Evolutionary conservation across 228 moss, liverwort and hornwort genomes (phyloP).

Genomic region (Sphagnum magellanicum): DNA sequence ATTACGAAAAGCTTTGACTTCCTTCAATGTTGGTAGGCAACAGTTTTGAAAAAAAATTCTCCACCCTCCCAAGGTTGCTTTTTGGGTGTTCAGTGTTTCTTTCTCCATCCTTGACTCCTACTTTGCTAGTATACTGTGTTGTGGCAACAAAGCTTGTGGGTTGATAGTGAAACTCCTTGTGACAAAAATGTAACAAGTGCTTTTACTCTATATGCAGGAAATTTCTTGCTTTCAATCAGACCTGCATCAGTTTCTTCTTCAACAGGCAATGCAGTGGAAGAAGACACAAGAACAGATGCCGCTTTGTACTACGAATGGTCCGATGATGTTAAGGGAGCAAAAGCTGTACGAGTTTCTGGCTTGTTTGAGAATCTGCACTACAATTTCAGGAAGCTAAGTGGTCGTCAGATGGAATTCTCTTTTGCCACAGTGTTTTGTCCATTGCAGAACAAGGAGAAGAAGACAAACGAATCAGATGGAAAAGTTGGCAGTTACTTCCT

Average conservation of each 20-base stretch:
- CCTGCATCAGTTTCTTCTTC: constrained; percentile 33
- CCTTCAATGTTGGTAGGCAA: constrained; percentile 84
- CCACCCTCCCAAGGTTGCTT: background rate
- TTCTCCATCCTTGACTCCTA: too few relatives aligned
- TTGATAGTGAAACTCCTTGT: too few relatives aligned
- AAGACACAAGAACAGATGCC: constrained; percentile 11
- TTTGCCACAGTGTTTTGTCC: constrained; percentile 67
- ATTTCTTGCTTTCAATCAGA: constrained; percentile 74
- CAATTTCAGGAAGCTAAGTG: constrained; percentile 53
- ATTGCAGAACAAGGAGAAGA: constrained; percentile 22
- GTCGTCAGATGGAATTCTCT: constrained; percentile 46
- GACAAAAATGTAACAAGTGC: too few relatives aligned
- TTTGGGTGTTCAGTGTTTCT: background rate
- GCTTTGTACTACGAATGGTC: constrained; percentile 59
- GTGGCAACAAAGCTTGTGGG: too few relatives aligned
- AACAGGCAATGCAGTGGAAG: constrained; percentile 18
- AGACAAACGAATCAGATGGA: constrained; percentile 1
- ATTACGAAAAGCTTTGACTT: constrained; percentile 66
- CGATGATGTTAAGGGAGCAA: constrained; percentile 94
- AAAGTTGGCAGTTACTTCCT: constrained; percentile 57
- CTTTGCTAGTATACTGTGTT: too few relatives aligned
- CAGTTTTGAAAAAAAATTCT: background rate
- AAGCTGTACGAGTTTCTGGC: constrained; percentile 60
- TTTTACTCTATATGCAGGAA: constrained; percentile 36
- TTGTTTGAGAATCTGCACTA: constrained; percentile 87